phyloP scores from a whole-genome alignment of 345 rosid genomes.

The Euphorbia peplus region DNA sequence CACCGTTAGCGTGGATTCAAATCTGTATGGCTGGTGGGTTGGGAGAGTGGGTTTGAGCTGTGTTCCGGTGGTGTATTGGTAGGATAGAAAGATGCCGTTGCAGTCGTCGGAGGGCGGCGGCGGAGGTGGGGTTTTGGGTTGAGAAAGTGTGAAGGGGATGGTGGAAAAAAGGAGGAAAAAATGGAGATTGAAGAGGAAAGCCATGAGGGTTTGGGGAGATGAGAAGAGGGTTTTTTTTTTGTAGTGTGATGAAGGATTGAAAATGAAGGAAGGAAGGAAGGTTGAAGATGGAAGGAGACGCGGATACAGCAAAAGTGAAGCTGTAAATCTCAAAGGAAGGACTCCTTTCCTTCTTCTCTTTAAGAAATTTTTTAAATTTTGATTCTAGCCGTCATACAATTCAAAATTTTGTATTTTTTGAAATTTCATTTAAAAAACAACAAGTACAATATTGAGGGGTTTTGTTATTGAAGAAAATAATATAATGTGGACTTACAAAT shows the following conservation, averaged over 20 bases:
- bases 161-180: conserved; percentile 6
- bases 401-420: background rate
- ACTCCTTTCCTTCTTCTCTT: background rate
- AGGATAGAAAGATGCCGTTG: conserved; percentile 70
- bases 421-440: too few relatives aligned
- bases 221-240: background rate
- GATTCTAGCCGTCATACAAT: background rate
- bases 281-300: background rate
- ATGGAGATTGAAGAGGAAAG: conserved; percentile 17
- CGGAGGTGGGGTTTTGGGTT: conserved; percentile 39
- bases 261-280: background rate
- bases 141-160: conserved; percentile 39
- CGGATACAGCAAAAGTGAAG: conserved; percentile 17
- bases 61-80: conserved; percentile 47
- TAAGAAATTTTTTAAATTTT: background rate
- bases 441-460: too few relatives aligned
- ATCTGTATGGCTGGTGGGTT: conserved; percentile 70
- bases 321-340: conserved; percentile 5
- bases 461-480: too few relatives aligned
- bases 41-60: conserved; percentile 57
- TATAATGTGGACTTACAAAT: too few relatives aligned
- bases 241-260: background rate
- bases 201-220: conserved; percentile 16
- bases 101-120: conserved; percentile 53
- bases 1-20: conserved; percentile 68